phyloP scores from a whole-genome alignment of 2,329 filamentous ascomycete genomes.

The Rhynchosporium secalis region DNA sequence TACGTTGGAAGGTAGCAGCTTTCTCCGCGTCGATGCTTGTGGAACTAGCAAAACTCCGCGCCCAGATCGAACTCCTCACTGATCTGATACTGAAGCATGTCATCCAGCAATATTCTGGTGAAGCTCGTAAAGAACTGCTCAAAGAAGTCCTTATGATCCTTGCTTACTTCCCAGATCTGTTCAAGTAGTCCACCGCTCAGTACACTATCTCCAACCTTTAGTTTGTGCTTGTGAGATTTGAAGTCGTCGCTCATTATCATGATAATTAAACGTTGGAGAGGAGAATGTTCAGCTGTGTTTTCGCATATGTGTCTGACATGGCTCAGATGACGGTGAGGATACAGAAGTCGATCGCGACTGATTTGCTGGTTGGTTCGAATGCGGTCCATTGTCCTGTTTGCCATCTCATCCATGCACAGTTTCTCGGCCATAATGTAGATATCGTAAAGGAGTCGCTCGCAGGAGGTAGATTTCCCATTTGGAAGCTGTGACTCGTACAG shows the following conservation, averaged over 20 bases:
- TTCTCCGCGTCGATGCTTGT: too few species aligned
- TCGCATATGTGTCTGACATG: neutral
- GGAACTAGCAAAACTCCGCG: too few species aligned
- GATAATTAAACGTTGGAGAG: neutral
- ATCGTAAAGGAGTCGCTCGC: neutral
- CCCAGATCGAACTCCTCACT: too few species aligned
- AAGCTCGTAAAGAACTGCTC: neutral
- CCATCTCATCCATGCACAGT: neutral
- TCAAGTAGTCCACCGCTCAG: neutral
- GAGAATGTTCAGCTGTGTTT: neutral
- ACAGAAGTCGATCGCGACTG: neutral
- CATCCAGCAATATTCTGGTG: neutral
- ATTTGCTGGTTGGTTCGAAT: neutral
- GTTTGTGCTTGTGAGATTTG: neutral
- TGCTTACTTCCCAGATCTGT: neutral
- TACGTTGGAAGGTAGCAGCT: too few species aligned
- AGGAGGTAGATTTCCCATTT: neutral
- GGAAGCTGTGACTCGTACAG: neutral
- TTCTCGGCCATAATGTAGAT: slow-evolving; percentile 10
- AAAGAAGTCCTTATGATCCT: neutral
- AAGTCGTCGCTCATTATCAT: neutral
- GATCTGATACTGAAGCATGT: too few species aligned
- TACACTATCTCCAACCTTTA: neutral
- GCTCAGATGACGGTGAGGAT: neutral
- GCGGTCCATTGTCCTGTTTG: neutral